These are phyloP conservation scores for Echites panduratus DNA, from an alignment of 257 asterid genomes.

Conservation along the genomic window DNA sequence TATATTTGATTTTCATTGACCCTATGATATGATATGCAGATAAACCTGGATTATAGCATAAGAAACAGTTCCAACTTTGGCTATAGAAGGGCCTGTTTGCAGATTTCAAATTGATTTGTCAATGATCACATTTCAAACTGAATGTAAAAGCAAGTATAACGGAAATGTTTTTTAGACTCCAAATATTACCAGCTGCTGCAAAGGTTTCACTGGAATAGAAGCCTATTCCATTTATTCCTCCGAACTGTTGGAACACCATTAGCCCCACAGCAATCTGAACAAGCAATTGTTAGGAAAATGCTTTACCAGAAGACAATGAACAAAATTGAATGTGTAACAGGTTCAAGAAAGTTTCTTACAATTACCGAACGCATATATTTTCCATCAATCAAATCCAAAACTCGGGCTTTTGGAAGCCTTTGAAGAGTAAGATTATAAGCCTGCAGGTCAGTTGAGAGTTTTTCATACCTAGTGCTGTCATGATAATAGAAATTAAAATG, in stretches of 20 bases:
- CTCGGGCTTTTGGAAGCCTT: constrained; percentile 48
- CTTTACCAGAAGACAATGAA: not conserved
- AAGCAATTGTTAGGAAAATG: not conserved
- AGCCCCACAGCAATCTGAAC: constrained; percentile 68
- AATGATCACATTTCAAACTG: constrained; percentile 6
- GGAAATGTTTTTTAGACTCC: not conserved
- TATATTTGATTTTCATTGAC: not conserved
- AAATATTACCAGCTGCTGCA: constrained; percentile 51
- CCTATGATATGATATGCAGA: not conserved
- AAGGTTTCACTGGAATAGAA: constrained; percentile 76
- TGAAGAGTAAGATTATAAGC: constrained; percentile 39
- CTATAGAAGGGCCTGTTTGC: constrained; percentile 56
- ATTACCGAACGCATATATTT: constrained; percentile 58
- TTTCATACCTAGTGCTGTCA: not conserved
- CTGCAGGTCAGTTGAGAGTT: constrained; percentile 21
- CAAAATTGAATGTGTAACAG: not conserved
- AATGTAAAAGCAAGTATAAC: not conserved
- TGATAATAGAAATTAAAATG: not conserved
- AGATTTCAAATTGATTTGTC: constrained; percentile 2
- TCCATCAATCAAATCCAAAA: constrained; percentile 45
- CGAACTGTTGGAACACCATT: constrained; percentile 74
- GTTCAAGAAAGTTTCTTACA: constrained; percentile 33
- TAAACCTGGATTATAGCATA: constrained; percentile 72
- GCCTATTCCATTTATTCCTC: constrained; percentile 72
- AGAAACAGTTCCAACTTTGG: constrained; percentile 58